A percentile compares a stretch with the other conserved stretches of the same genome.
phyloP scores from a whole-genome alignment of 1,284 basidiomycete species.

The Anthracocystis panici-leucophaei region DNA sequence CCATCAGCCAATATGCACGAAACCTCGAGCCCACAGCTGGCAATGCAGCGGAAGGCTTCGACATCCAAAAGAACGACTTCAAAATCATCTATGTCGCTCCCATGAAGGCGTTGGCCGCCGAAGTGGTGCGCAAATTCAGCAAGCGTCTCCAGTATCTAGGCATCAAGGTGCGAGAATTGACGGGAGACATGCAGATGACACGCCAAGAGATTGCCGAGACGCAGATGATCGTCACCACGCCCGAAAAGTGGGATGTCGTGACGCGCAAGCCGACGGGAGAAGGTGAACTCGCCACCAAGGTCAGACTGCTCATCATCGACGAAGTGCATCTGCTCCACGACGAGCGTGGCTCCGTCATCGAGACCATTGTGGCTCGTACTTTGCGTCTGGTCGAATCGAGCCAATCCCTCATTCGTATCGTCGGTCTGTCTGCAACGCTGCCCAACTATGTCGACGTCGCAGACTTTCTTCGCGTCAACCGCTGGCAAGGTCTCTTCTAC shows the following conservation, averaged over 20 bases:
- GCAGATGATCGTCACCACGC: slow-evolving; percentile 98
- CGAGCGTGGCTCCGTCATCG: slow-evolving; percentile 97
- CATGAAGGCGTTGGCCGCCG: slow-evolving; percentile 97
- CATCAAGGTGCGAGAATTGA: slow-evolving; percentile 89
- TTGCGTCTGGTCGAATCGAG: slow-evolving; percentile 93
- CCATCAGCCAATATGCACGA: slow-evolving; percentile 81
- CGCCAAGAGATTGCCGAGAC: slow-evolving; percentile 93
- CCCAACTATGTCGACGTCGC: slow-evolving; percentile 98
- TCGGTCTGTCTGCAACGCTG: slow-evolving; percentile 96
- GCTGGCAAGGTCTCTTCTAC: slow-evolving; percentile 92
- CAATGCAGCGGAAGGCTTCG: slow-evolving; percentile 47
- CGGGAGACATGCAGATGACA: slow-evolving; percentile 99
- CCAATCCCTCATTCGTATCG: slow-evolving; percentile 96
- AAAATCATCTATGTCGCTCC: slow-evolving; percentile 99
- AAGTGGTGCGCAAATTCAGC: slow-evolving; percentile 91
- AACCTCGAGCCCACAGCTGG: slow-evolving; percentile 76
- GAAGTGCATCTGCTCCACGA: slow-evolving; percentile 98
- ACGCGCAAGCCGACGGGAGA: slow-evolving; percentile 97
- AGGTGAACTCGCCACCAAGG: slow-evolving; percentile 85
- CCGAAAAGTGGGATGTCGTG: slow-evolving; percentile 99
- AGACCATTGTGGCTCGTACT: slow-evolving; percentile 97
- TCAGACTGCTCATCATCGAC: slow-evolving; percentile 96
- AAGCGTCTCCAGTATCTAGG: slow-evolving; percentile 91
- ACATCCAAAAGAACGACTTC: slow-evolving; percentile 73
- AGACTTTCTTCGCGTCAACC: slow-evolving; percentile 92